Conservation (phyloP, 202 grass and related monocot species). For the Hordeum pubiflorum region DNA sequence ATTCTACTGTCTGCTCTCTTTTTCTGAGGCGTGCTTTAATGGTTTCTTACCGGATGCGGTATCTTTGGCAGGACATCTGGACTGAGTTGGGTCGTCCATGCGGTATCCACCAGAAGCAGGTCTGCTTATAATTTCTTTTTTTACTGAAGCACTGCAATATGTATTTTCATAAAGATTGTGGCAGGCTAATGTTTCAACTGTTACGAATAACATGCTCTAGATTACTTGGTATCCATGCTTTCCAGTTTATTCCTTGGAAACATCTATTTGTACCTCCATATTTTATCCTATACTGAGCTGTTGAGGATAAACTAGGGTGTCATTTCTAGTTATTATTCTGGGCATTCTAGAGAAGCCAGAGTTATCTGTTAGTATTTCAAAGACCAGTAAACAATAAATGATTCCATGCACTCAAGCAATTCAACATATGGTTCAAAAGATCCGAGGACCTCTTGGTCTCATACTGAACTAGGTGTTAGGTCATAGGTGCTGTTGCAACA, state of each 20-base stretch:
- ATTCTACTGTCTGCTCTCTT: neutral
- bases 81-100: constrained; percentile 89
- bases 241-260: neutral
- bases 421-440: neutral
- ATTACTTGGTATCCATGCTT: neutral
- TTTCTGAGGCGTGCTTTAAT: constrained; percentile 2
- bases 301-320: neutral
- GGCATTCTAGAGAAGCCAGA: neutral
- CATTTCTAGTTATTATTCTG: neutral
- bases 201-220: constrained; percentile 1
- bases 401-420: neutral
- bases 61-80: constrained; percentile 76
- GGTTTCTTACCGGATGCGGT: constrained; percentile 12
- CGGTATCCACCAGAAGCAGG: constrained; percentile 95
- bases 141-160: neutral
- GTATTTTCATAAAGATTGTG: constrained; percentile 1
- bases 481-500: neutral
- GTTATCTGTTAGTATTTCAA: neutral
- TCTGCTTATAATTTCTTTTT: constrained; percentile 16
- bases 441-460: neutral
- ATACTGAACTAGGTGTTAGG: neutral
- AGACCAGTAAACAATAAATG: neutral
- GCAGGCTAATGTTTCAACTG: neutral
- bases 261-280: neutral
- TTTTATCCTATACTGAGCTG: constrained; percentile 7